These are phyloP conservation scores for Aechmea fasciata DNA, from an alignment of 176 grass and related monocot species.

Conservation along the genomic window DNA sequence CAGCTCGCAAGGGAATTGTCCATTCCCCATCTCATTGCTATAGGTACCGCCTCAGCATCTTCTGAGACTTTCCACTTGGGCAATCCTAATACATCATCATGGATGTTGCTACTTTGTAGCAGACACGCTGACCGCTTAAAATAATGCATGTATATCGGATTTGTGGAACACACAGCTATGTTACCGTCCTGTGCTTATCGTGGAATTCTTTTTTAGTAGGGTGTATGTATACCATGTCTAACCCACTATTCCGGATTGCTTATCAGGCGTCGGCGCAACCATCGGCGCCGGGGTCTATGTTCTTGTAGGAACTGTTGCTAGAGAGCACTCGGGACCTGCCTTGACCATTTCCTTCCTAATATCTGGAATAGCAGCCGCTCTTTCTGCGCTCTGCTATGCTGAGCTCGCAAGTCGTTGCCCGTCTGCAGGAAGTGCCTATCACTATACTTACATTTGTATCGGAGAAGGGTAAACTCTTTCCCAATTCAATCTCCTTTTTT, in stretches of 20 bases:
- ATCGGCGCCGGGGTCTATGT: slow-evolving; percentile 88
- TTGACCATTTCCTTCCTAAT: slow-evolving; percentile 77
- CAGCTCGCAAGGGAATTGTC: slow-evolving; percentile 53
- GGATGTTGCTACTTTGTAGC: background rate
- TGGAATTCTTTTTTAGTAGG: background rate
- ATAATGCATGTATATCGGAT: background rate
- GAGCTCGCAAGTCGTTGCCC: slow-evolving; percentile 89
- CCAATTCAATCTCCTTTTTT: background rate
- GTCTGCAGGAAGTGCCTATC: slow-evolving; percentile 80
- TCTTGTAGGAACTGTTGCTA: slow-evolving; percentile 78
- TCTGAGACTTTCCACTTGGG: background rate
- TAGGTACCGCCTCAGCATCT: slow-evolving; percentile 28
- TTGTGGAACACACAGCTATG: background rate
- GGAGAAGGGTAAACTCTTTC: slow-evolving; percentile 60
- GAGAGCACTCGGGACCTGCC: slow-evolving; percentile 69
- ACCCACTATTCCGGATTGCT: slow-evolving; percentile 1
- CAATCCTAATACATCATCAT: no score
- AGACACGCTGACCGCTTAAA: background rate
- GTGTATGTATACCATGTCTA: slow-evolving; percentile 13
- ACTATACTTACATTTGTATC: slow-evolving; percentile 91
- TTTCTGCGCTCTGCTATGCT: slow-evolving; percentile 78
- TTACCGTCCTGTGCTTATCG: no score
- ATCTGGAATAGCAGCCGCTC: slow-evolving; percentile 63
- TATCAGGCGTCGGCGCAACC: slow-evolving; percentile 62
- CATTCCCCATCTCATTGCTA: slow-evolving; percentile 50